phyloP scores from a whole-genome alignment of 176 grass and related monocot genomes.

The Thalia dealbata region DNA sequence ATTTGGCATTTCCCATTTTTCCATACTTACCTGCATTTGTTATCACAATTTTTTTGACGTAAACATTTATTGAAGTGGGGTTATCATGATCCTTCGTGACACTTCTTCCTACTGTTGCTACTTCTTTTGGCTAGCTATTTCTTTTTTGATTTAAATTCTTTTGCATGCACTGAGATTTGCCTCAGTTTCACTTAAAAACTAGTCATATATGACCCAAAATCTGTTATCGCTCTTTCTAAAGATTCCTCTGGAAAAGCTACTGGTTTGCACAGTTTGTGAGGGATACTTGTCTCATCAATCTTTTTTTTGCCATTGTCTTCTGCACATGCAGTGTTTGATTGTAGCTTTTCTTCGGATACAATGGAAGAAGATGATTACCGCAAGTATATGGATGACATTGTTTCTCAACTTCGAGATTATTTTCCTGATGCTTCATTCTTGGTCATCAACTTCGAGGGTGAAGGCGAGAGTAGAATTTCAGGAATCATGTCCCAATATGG shows the following conservation, averaged over 20 bases:
- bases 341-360: conserved; percentile 75
- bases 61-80: background rate
- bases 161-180: background rate
- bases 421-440: conserved; percentile 65
- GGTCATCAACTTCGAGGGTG: conserved; percentile 71
- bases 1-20: background rate
- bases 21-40: background rate
- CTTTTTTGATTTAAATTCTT: background rate
- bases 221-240: background rate
- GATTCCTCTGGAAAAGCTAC: background rate
- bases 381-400: conserved; percentile 54
- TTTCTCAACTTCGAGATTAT: conserved; percentile 57
- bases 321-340: conserved; percentile 74
- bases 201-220: background rate
- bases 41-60: background rate
- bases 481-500: conserved; percentile 44
- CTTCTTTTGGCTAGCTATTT: background rate
- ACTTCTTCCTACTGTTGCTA: background rate
- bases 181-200: background rate
- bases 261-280: background rate
- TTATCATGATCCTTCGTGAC: background rate
- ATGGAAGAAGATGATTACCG: conserved; percentile 64
- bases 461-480: conserved; percentile 47
- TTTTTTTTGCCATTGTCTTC: background rate
- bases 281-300: background rate